Percentiles rank a stretch among this genome's conserved stretches.
Conservation (phyloP, 805 yeast genomes). For the Ogataea chonburiensis region DNA sequence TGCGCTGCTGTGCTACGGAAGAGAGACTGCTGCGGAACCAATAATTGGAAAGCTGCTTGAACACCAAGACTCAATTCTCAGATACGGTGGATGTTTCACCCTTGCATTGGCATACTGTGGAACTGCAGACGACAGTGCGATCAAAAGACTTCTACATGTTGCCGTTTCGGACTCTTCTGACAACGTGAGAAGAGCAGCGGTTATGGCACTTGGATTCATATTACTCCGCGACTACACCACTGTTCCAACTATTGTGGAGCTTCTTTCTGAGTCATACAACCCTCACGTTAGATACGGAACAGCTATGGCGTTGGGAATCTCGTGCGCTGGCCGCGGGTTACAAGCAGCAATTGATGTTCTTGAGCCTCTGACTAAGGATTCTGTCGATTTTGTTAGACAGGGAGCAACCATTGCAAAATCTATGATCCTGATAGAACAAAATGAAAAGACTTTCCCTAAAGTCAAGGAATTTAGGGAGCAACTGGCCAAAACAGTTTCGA, state of each 20-base stretch:
- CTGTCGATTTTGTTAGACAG: constrained; percentile 96
- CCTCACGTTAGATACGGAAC: constrained; percentile 99
- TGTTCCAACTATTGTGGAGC: constrained; percentile 91
- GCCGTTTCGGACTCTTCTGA: constrained; percentile 97
- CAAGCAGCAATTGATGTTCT: constrained; percentile 87
- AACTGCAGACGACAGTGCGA: constrained; percentile 86
- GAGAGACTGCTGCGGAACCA: constrained; percentile 75
- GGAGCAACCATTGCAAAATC: constrained; percentile 93
- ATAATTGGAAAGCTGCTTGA: constrained; percentile 62
- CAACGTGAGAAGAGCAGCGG: constrained; percentile 96
- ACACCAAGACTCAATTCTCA: constrained; percentile 78
- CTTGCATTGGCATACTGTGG: constrained; percentile 96
- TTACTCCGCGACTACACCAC: constrained; percentile 87
- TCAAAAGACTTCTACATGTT: constrained; percentile 79
- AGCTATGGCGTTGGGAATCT: constrained; percentile 93
- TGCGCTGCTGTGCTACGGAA: constrained; percentile 82
- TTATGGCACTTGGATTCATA: constrained; percentile 86
- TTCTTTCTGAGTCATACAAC: constrained; percentile 90
- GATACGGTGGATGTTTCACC: constrained; percentile 95
- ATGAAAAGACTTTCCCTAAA: constrained; percentile 77
- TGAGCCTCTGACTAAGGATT: constrained; percentile 89
- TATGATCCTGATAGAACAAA: constrained; percentile 86
- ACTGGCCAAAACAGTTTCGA: constrained; percentile 71
- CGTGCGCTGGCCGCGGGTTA: constrained; percentile 93
- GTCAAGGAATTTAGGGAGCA: constrained; percentile 74